Base-by-base conservation (phyloP, 192 early-diverging fungal genomes). In the Umbelopsis ramanniana region DNA sequence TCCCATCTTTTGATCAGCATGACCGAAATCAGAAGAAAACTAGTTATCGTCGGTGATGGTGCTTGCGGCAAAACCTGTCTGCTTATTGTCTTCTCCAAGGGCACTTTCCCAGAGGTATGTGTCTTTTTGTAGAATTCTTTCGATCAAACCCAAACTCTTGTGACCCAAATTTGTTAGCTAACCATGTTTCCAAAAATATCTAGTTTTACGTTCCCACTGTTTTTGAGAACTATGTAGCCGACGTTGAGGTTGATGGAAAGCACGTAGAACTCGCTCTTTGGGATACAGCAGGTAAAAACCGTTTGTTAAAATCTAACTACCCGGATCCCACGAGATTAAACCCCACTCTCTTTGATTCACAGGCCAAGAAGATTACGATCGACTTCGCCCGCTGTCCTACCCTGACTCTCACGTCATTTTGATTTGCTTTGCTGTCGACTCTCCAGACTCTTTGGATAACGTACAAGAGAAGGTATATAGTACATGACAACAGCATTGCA, bases 321-420 rank as follows among this genome's bases (percentile, higher is more conserved):
- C 21, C 8, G 52, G 29, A 40, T 22, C 17, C 38, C n/a, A 60
- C 24, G 3, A 14, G 9, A 24, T 17, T 33, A 40, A 52, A 22
- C 12, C 23, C 29, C 29, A 29, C 29, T 24, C 14, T 52, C n/a
- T 60, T 12, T 33, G 22, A 29, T 40, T 29, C n/a, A 37, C 14
- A 75, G 79, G 75, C 40, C 74, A 80, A 47, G 79, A 80, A 29
- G 75, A 80, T 71, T 80, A 80, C 48, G 79, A 76, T 46, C 91
- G 95, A 55, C 86, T 98, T 74, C 92, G 96, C 48, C 91, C 92
- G 29, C 85, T 97, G 47, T 95, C 93, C 7, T 98, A 98, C 79
- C 91, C 95, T 6, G 94, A 94, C 80, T 90, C 94, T 19, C 88
- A 97, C 81, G 93, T 95, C 54, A 93, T 99, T 66, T 81, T 99